These are phyloP conservation scores for Astrocystis sublimbata DNA, from an alignment of 495 filamentous ascomycete genomes.

Conservation along the genomic window DNA sequence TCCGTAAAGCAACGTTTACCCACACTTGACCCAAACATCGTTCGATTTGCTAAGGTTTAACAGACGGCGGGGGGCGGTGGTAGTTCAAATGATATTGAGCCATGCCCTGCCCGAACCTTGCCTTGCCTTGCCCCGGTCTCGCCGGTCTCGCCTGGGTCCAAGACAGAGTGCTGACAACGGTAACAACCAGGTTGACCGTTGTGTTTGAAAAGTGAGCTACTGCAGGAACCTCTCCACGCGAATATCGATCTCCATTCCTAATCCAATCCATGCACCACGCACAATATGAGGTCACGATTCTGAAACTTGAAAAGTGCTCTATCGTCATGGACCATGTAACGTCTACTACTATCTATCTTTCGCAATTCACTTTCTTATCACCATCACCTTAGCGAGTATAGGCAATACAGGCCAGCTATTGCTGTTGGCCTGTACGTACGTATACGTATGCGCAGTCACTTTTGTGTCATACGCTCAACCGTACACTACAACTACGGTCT, in stretches of 20 bases:
- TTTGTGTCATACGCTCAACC: not conserved
- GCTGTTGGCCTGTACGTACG: too few species aligned
- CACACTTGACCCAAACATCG: not conserved
- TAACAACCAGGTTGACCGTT: not conserved
- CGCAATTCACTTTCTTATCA: not conserved
- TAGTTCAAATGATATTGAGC: not conserved
- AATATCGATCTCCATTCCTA: not conserved
- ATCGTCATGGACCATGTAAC: not conserved
- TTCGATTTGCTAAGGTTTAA: not conserved
- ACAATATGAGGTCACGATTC: not conserved
- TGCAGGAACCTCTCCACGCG: constrained; percentile 4
- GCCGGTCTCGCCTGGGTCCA: too few species aligned
- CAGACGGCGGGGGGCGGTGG: too few species aligned
- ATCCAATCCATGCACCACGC: not conserved
- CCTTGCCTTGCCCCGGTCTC: too few species aligned
- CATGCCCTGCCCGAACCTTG: too few species aligned
- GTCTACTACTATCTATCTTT: too few species aligned
- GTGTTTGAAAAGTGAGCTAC: constrained; percentile 1
- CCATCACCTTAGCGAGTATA: not conserved
- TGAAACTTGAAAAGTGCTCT: not conserved
- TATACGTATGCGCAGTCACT: not conserved
- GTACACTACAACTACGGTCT: not conserved
- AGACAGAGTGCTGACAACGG: not conserved
- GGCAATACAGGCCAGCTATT: not conserved
- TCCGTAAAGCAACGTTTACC: not conserved